Conservation (phyloP, 441 rosid genomes). For the Euphorbia corollata region DNA sequence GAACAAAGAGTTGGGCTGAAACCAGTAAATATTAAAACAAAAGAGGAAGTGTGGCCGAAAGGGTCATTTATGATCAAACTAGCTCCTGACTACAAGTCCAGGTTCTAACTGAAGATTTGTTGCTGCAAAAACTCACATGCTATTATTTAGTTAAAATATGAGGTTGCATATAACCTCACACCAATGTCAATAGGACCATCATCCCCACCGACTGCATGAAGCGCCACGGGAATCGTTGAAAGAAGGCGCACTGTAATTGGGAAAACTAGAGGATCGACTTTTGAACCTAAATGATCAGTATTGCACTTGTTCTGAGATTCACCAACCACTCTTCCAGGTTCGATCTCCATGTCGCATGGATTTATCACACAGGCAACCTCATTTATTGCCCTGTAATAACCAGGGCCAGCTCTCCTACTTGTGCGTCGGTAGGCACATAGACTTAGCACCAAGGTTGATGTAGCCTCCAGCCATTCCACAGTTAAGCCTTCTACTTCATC, state of each 20-base stretch:
- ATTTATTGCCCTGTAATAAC: constrained; percentile 41
- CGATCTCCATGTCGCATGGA: constrained; percentile 40
- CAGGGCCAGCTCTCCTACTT: constrained; percentile 35
- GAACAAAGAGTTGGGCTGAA: neutral
- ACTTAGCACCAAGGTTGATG: constrained; percentile 65
- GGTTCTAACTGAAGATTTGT: neutral
- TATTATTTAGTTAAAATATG: constrained; percentile 44
- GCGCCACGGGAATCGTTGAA: constrained; percentile 74
- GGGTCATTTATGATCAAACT: neutral
- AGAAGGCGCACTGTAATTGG: constrained; percentile 57
- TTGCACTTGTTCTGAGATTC: constrained; percentile 9
- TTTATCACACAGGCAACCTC: constrained; percentile 51
- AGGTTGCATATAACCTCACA: constrained; percentile 60
- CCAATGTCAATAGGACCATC: constrained; percentile 73
- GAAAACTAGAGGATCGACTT: constrained; percentile 48
- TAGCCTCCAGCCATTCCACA: constrained; percentile 76
- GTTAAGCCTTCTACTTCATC: constrained; percentile 73
- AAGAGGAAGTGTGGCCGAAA: neutral
- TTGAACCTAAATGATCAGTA: constrained; percentile 20
- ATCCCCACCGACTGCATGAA: constrained; percentile 75
- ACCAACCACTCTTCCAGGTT: constrained; percentile 8
- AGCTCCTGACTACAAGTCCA: neutral
- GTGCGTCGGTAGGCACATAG: constrained; percentile 34
- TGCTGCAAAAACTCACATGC: neutral
- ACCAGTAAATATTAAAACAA: neutral